Conservation (phyloP, 257 asterid genomes). For the Nicotiana sylvestris region DNA sequence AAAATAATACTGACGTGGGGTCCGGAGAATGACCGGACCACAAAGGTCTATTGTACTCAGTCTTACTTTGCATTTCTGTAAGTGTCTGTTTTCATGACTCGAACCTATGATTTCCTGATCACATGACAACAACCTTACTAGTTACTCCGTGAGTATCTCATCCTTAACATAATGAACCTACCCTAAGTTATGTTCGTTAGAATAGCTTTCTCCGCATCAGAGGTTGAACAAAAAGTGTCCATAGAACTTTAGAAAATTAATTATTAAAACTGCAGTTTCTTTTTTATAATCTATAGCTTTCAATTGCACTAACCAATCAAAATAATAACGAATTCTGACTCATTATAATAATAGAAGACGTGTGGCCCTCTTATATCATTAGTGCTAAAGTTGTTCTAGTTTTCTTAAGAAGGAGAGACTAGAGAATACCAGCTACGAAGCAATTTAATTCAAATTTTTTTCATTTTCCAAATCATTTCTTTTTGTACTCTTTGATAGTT, state of each 20-base stretch:
- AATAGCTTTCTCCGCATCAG: background rate
- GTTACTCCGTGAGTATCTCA: background rate
- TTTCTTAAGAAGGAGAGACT: background rate
- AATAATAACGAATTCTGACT: background rate
- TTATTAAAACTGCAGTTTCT: background rate
- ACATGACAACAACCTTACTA: too few species aligned
- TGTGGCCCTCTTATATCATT: conserved; percentile 7
- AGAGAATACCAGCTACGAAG: background rate
- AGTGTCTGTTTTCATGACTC: too few species aligned
- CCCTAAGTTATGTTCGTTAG: background rate
- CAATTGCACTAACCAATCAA: background rate
- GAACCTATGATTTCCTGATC: too few species aligned
- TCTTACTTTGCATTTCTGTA: too few species aligned
- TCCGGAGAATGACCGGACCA: too few species aligned
- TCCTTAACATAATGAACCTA: background rate
- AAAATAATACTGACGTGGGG: too few species aligned
- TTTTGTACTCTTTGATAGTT: background rate
- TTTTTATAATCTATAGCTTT: background rate
- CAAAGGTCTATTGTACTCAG: too few species aligned
- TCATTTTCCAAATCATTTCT: background rate
- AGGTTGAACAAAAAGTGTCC: background rate
- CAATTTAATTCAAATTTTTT: background rate
- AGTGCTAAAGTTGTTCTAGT: background rate
- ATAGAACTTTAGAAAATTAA: background rate
- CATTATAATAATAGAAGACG: background rate